phyloP scores from a whole-genome alignment of 495 filamentous ascomycete species.

The Tetracladium marchalianum region DNA sequence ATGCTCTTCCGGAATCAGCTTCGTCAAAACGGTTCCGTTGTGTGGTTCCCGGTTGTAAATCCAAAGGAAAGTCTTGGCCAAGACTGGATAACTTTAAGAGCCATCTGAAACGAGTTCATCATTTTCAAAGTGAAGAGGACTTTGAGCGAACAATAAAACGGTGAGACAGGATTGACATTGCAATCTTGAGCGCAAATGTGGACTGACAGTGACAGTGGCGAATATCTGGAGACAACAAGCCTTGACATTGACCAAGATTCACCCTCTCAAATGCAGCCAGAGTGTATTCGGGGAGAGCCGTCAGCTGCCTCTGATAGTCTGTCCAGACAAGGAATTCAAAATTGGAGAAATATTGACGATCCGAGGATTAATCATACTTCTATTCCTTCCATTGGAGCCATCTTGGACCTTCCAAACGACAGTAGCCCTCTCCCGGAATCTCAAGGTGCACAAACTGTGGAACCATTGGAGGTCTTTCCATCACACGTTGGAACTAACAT shows the following conservation, averaged over 20 bases:
- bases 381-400: too few relatives aligned
- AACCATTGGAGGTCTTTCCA: constrained; percentile 12
- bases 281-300: not conserved
- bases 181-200: not conserved
- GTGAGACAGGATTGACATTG: constrained; percentile 7
- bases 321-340: not conserved
- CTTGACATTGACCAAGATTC: constrained; percentile 3
- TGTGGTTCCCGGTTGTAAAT: constrained; percentile 49
- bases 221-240: constrained; percentile 8
- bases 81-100: constrained; percentile 86
- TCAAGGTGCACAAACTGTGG: constrained; percentile 5
- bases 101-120: constrained; percentile 74
- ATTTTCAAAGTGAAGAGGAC: constrained; percentile 25
- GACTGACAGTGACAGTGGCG: constrained; percentile 14
- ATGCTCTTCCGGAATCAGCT: constrained; percentile 23
- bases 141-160: constrained; percentile 14
- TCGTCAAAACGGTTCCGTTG: constrained; percentile 58
- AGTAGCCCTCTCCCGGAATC: not conserved
- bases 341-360: not conserved
- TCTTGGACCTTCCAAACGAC: not conserved
- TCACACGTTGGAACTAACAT: not conserved
- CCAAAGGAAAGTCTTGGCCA: constrained; percentile 71
- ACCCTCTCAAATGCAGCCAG: not conserved
- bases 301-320: not conserved
- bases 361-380: not conserved